Evolutionary conservation across 1,284 basidiomycete genomes (phyloP), one percentile per base, ranked within the genome.

Genomic region (Irpex sp.): DNA sequence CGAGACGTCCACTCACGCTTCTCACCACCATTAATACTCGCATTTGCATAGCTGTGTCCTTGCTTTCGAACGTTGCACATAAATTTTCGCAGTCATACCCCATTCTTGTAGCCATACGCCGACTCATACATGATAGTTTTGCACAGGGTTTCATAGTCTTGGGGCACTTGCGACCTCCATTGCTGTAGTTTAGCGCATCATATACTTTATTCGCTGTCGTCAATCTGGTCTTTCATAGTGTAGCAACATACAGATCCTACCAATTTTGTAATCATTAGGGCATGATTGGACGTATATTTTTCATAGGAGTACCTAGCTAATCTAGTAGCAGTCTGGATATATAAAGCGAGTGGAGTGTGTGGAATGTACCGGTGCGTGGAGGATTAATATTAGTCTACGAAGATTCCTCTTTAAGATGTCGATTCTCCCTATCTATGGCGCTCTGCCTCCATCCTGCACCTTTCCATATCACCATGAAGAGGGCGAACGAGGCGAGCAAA

Each of bases 401-500:
- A 6, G 31, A 46, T 15, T n/a, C 11, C 39, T 46, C 55, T 57
- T 36, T 26, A 13, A 46, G 39, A 33, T 35, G 39, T 47, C 47
- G 6, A 8, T 35, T 54, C 65, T 76, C 75, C 37, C 70, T 67
- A 50, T 65, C 64, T 58, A 75, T 72, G 36, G 74, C 77, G n/a
- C 63, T 63, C 59, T 76, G 74, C 21, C 79, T 69, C 79, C 79
- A 84, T 11, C 66, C 63, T 21, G 67, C 76, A 1, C 83, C 83
- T 58, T 77, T 79, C 70, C 74, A 75, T 63, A 80, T 75, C 0
- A 88, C 83, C 7, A 88, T 70, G 39, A 86, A 63, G 21, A 87
- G 79, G n/a, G 88, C 75, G 4, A 79, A 63, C 50, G 82, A 82
- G 53, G 77, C 79, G n/a, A 88, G 59, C 0, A 82, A 65, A 68